Evolutionary conservation across 768 basidiomycete genomes (phyloP).

Genomic region (Lentinus tigrinus): DNA sequence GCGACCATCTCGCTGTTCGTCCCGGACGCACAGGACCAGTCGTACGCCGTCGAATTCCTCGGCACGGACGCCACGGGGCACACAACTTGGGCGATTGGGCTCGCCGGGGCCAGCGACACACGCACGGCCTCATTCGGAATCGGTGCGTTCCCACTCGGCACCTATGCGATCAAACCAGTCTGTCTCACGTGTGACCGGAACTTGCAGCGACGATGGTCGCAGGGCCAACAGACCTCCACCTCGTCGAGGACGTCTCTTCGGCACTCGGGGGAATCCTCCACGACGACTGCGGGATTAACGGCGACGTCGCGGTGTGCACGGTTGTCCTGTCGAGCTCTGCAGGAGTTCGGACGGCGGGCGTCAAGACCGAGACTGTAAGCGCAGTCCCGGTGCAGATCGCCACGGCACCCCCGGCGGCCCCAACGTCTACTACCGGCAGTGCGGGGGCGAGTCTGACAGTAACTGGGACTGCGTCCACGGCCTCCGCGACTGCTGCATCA

Average conservation of each 20-base stretch:
- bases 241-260: not conserved
- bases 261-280: not conserved
- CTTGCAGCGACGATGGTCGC: slow-evolving; percentile 6
- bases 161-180: not conserved
- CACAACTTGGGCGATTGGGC: slow-evolving; percentile 1
- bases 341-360: not conserved
- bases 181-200: not conserved
- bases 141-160: not conserved
- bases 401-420: not conserved
- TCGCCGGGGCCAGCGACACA: not conserved
- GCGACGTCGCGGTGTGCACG: slow-evolving; percentile 3
- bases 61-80: slow-evolving; percentile 1
- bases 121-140: not conserved
- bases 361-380: not conserved
- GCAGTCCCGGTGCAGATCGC: slow-evolving; percentile 8
- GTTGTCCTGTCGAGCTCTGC: not conserved
- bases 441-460: no score
- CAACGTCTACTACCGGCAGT: no score
- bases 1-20: not conserved
- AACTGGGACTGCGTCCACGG: no score
- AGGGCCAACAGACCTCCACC: slow-evolving; percentile 3
- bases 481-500: no score
- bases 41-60: not conserved
- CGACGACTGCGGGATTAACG: slow-evolving; percentile 1
- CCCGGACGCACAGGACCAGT: not conserved